Evolutionary conservation across 2,329 filamentous ascomycete genomes (phyloP), one percentile per base, ranked within the genome.

Genomic region (Curvularia lunata): DNA sequence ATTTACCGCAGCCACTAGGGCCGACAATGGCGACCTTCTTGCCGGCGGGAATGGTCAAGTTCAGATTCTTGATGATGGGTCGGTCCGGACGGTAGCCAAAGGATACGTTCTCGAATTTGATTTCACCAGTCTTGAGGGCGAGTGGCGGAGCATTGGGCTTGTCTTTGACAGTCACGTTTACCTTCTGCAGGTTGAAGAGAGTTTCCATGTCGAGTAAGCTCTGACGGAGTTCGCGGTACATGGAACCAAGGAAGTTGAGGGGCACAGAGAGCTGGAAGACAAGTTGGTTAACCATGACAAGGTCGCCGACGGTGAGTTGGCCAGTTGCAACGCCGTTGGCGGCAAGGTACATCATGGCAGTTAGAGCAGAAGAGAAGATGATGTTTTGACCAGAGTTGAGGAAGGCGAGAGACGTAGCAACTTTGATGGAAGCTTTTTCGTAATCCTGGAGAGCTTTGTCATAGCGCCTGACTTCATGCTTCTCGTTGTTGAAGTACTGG

Each of bases 251-350:
- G 78, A 99, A 99, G 82, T 99, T 99, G 59, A 99, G 85, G 0
- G 95, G 95, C 4, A 99, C 92, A 0, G 92, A 97, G 5, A 99
- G 88, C 79, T 99, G 95, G 79, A 99, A 99, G 58, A 99, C 93
- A 18, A 99, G 88, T 81, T 98, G 95, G 77, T 99, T 99, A 66
- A 99, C 92, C 91, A 99, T 96, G 73, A 99, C 95, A 30, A 99
- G 83, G 74, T 99, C 96, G 57, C 95, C 95, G 13, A 99, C 93
- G 0, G 94, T 97, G 69, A 99, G 80, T 5, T 83, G 81, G 13
- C 94, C 94, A 3, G 81, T 83, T 1, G 91, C 92, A 1, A 99
- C 92, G 34, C 96, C 96, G 69, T 94, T 87, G 23, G 92, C 92
- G 5, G 93, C 95, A 56, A 98, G 85, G 75, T 96, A 98, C 95